Percentiles rank a stretch among this genome's conserved stretches.
These are phyloP conservation scores for Phytophthora hybrid DNA, from an alignment of 352 stramenopile species.

Conservation along the genomic window DNA sequence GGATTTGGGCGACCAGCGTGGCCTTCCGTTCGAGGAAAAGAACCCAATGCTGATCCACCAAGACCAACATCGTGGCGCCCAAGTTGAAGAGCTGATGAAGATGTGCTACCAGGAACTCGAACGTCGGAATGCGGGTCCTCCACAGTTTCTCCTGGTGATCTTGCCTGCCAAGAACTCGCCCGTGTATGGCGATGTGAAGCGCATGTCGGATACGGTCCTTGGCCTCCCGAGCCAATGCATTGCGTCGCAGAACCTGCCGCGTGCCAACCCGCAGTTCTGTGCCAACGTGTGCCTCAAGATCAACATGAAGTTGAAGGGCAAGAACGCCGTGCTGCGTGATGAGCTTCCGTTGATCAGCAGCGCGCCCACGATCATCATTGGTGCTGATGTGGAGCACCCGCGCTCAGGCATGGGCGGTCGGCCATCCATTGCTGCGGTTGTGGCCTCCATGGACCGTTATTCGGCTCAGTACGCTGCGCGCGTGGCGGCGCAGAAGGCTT, in stretches of 20 bases:
- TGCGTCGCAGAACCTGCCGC: conserved; percentile 47
- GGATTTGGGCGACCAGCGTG: conserved; percentile 38
- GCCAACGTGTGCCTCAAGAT: conserved; percentile 77
- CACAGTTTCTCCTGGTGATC: conserved; percentile 67
- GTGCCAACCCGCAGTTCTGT: conserved; percentile 59
- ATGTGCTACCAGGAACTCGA: conserved; percentile 47
- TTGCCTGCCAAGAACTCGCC: conserved; percentile 45
- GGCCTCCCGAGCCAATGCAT: conserved; percentile 80
- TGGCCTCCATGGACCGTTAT: conserved; percentile 76
- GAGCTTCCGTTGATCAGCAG: conserved; percentile 52
- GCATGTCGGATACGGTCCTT: conserved; percentile 69
- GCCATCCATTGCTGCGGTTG: conserved; percentile 79
- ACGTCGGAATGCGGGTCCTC: conserved; percentile 22
- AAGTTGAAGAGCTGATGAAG: conserved; percentile 71
- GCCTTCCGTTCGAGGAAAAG: conserved; percentile 48
- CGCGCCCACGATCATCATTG: conserved; percentile 79
- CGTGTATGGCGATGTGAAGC: conserved; percentile 72
- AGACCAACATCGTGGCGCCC: conserved; percentile 36
- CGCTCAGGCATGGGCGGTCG: conserved; percentile 54
- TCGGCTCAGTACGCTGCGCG: conserved; percentile 63
- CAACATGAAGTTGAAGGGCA: conserved; percentile 76
- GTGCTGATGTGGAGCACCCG: conserved; percentile 80
- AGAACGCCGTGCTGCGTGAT: conserved; percentile 66
- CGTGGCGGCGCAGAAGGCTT: conserved; percentile 54
- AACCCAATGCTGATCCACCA: conserved; percentile 52